Conservation (phyloP, 306 rosid genomes). For the Herpetospermum pedunculosum region DNA sequence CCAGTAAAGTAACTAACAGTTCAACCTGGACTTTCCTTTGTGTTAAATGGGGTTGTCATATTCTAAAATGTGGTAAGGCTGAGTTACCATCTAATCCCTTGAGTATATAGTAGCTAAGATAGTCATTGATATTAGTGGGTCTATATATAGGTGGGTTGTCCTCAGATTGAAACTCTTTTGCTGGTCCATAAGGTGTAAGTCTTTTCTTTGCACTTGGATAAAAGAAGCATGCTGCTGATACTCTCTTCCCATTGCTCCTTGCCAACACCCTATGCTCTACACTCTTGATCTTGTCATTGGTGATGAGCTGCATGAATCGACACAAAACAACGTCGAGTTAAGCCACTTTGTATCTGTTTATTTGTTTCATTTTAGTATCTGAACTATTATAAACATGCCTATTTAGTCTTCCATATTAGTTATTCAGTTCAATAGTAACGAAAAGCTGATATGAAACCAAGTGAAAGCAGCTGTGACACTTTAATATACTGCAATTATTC, state of each 20-base stretch:
- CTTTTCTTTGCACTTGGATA: slow-evolving; percentile 41
- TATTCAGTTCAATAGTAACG: neutral
- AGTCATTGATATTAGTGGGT: slow-evolving; percentile 37
- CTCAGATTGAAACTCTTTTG: slow-evolving; percentile 34
- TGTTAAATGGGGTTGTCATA: neutral
- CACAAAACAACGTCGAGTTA: neutral
- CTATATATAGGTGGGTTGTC: slow-evolving; percentile 43
- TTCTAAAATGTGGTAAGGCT: slow-evolving; percentile 40
- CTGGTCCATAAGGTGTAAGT: slow-evolving; percentile 38
- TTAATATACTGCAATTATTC: neutral
- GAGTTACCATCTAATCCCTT: slow-evolving; percentile 61
- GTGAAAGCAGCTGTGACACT: neutral
- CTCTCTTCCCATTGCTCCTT: slow-evolving; percentile 44
- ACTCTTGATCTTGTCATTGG: slow-evolving; percentile 65
- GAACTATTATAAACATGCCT: neutral
- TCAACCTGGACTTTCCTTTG: neutral
- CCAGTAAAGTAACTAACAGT: too few relatives aligned
- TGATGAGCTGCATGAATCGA: slow-evolving; percentile 38
- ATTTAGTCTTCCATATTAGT: neutral
- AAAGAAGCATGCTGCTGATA: slow-evolving; percentile 57
- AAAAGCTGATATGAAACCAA: neutral
- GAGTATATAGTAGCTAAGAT: slow-evolving; percentile 39
- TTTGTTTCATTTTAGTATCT: neutral
- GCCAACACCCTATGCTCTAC: slow-evolving; percentile 63
- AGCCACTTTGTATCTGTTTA: neutral